Percentiles rank a stretch among this genome's conserved stretches.
Conservation (phyloP, 192 early-diverging fungal genomes). For the Funneliformis geosporum region DNA sequence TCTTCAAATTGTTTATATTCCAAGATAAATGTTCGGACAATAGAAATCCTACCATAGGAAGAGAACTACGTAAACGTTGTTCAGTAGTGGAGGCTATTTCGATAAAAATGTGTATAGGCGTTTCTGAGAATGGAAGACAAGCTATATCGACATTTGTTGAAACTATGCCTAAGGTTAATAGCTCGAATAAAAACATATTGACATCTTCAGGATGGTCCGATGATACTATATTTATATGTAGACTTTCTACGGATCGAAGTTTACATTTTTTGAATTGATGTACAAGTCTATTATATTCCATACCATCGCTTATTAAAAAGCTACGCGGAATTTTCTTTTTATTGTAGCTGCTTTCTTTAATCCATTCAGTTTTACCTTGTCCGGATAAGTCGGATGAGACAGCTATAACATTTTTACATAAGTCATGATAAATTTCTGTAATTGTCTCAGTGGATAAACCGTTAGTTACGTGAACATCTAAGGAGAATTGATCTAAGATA, state of each 20-base stretch:
- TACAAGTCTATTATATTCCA: constrained; percentile 9
- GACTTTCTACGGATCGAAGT: background rate
- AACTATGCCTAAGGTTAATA: background rate
- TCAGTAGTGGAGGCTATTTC: constrained; percentile 32
- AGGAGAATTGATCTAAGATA: constrained; percentile 29
- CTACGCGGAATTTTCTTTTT: constrained; percentile 1
- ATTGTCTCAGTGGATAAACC: constrained; percentile 19
- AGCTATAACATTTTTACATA: constrained; percentile 26
- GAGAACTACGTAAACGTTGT: constrained; percentile 25
- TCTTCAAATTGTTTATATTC: constrained; percentile 24
- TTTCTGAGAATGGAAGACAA: background rate
- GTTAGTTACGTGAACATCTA: constrained; percentile 15
- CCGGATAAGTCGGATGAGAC: constrained; percentile 27
- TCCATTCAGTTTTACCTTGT: constrained; percentile 34
- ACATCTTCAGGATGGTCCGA: background rate
- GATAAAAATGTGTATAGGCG: constrained; percentile 5
- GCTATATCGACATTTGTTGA: background rate
- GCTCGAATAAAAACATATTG: constrained; percentile 17
- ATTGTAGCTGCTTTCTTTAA: constrained; percentile 1
- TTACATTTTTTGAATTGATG: constrained; percentile 20
- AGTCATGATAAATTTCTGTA: constrained; percentile 7
- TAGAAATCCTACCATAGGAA: constrained; percentile 9
- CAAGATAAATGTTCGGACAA: constrained; percentile 1
- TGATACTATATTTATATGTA: background rate
- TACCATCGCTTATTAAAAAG: constrained; percentile 27